Evolutionary conservation across 805 yeast species (phyloP).

Genomic region (Ogataea parapolymorpha): DNA sequence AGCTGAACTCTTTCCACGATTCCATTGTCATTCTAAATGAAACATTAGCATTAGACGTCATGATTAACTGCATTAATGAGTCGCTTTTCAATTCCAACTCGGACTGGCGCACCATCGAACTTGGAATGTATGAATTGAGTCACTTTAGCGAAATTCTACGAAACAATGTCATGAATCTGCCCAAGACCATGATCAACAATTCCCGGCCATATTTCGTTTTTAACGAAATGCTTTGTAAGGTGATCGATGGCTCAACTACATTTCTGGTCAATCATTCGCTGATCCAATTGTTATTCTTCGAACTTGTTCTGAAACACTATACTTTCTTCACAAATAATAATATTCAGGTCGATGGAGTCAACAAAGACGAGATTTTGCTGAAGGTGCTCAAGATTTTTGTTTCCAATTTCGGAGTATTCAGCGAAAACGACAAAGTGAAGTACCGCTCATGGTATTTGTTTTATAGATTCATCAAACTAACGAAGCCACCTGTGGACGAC

Average conservation of each 20-base stretch:
- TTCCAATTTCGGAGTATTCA: slow-evolving; percentile 78
- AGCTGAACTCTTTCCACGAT: slow-evolving; percentile 79
- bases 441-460: slow-evolving; percentile 89
- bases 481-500: slow-evolving; percentile 61
- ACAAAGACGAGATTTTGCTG: slow-evolving; percentile 50
- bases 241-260: slow-evolving; percentile 33
- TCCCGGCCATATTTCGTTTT: slow-evolving; percentile 64
- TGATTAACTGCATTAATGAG: slow-evolving; percentile 47
- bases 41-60: slow-evolving; percentile 33
- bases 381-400: slow-evolving; percentile 75
- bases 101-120: slow-evolving; percentile 81
- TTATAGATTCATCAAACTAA: slow-evolving; percentile 73
- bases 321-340: slow-evolving; percentile 48
- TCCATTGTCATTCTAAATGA: slow-evolving; percentile 53
- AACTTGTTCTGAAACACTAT: slow-evolving; percentile 77
- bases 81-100: slow-evolving; percentile 27
- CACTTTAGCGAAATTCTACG: slow-evolving; percentile 77
- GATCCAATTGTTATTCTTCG: slow-evolving; percentile 79
- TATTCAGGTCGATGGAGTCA: slow-evolving; percentile 37
- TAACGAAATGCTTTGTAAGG: slow-evolving; percentile 55
- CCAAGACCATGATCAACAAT: slow-evolving; percentile 59
- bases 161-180: slow-evolving; percentile 69
- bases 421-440: slow-evolving; percentile 67
- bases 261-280: slow-evolving; percentile 68
- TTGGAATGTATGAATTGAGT: slow-evolving; percentile 80